Conservation (phyloP, 108 stramenopile genomes). For the Nitzschia sp. region DNA sequence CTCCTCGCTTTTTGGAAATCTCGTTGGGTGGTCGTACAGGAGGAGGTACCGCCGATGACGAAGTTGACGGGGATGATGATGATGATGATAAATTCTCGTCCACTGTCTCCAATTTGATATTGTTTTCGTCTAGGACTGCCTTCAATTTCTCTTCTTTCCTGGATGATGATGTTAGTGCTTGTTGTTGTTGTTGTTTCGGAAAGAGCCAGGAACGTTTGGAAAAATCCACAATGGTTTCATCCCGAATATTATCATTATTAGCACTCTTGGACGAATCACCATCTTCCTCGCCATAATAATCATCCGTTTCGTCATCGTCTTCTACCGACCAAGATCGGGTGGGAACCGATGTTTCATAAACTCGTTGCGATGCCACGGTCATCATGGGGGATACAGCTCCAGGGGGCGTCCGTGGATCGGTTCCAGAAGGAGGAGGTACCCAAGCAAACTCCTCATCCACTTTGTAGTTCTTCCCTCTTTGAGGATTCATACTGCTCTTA, state of each 20-base stretch:
- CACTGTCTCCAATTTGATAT: background rate
- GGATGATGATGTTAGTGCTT: background rate
- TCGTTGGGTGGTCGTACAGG: too few species aligned
- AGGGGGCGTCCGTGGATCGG: background rate
- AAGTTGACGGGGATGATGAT: too few species aligned
- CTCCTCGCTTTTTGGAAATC: too few species aligned
- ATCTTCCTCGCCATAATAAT: background rate
- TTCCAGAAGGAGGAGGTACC: background rate
- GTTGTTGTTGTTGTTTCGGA: too few species aligned
- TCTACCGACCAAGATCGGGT: background rate
- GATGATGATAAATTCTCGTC: too few species aligned
- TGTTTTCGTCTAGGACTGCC: background rate
- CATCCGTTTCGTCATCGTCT: background rate
- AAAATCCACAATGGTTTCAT: background rate
- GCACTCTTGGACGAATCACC: too few species aligned
- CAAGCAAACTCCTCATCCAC: slow-evolving; percentile 2
- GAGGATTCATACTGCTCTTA: background rate
- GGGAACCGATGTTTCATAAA: background rate
- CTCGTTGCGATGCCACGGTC: background rate
- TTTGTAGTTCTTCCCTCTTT: background rate
- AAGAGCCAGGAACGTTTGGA: too few species aligned
- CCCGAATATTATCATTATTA: background rate
- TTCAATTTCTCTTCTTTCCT: background rate
- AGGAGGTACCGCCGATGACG: too few species aligned
- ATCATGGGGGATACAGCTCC: background rate